Percentiles rank a stretch among this genome's conserved stretches.
Conservation (phyloP, 1,284 basidiomycete species). For the Phaffia rhodozyma region DNA sequence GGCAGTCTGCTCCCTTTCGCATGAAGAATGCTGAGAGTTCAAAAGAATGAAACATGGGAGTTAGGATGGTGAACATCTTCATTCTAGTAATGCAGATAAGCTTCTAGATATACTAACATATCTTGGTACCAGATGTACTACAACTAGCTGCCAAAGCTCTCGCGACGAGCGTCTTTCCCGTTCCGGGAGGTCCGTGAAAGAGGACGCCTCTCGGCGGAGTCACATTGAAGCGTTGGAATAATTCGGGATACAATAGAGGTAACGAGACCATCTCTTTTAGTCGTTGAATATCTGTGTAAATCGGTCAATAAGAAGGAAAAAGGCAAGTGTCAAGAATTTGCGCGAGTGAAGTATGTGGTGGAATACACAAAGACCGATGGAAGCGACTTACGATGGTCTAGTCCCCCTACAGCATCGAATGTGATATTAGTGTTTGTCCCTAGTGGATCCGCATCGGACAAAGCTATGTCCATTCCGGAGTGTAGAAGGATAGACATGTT, state of each 20-base stretch:
- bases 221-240: slow-evolving; percentile 88
- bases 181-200: slow-evolving; percentile 93
- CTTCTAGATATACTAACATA: slow-evolving; percentile 49
- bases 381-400: slow-evolving; percentile 67
- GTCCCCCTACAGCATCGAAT: slow-evolving; percentile 93
- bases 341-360: not conserved
- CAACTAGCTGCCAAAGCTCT: slow-evolving; percentile 90
- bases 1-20: slow-evolving; percentile 96
- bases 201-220: slow-evolving; percentile 94
- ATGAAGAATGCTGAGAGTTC: slow-evolving; percentile 78
- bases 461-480: slow-evolving; percentile 40
- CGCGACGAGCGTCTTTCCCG: slow-evolving; percentile 85
- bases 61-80: too few relatives aligned
- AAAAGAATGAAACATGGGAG: not conserved
- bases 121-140: slow-evolving; percentile 74
- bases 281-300: slow-evolving; percentile 69
- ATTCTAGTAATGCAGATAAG: not conserved
- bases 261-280: slow-evolving; percentile 98
- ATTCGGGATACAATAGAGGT: slow-evolving; percentile 90
- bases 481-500: not conserved
- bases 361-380: not conserved
- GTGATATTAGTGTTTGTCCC: slow-evolving; percentile 88
- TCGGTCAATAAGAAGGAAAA: not conserved
- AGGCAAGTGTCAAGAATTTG: not conserved
- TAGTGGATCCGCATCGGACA: slow-evolving; percentile 94